Evolutionary conservation across 2,329 filamentous ascomycete species (phyloP), one percentile per base, ranked within the genome.

Genomic region (Cryphonectria japonica): DNA sequence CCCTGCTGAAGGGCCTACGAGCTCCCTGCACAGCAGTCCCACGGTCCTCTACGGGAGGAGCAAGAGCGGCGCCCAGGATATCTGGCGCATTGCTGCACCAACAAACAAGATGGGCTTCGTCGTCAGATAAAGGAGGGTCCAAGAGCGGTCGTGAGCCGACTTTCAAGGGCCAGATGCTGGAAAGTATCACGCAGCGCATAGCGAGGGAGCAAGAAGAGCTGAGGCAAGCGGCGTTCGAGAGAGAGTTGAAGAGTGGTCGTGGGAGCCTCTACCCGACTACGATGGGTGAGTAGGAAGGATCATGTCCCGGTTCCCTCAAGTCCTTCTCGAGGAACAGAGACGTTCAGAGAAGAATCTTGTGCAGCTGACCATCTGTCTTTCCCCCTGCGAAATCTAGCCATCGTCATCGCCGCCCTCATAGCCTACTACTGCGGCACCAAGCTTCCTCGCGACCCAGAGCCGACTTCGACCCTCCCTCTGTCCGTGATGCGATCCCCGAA

Each of bases 351-450:
- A 29, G 2, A n/a, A 66, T 16, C 26, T 16, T 34, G 26, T 4
- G 9, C 16, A 60, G 32, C 32, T 60, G 26, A 32, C 57, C 57
- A 26, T 29, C 57, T 60, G 26, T 60, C 16, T 6, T 39, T 9
- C 11, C 37, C 11, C 37, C 37, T 19, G 16, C n/a, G 57, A 43
- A n/a, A 14, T 46, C 13, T 43, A 89, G 87, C 87, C 75, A 81
- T 89, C 73, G 77, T 89, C 64, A 84, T 83, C 67, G 83, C 86
- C 63, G 82, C 86, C 63, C 80, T 82, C 46, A 80, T 83, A 70
- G 84, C 86, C 71, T 92, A 89, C 79, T 89, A 85, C 78, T 79
- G 90, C 59, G 90, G 90, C 71, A 86, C 85, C 29, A 83, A 85
- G 75, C 85, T 83, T 75, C 85, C 85, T 43, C 85, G 82, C 66